phyloP scores from a whole-genome alignment of 1,139 yeast genomes.

The Zhuliangozyma parablackwelliae region DNA sequence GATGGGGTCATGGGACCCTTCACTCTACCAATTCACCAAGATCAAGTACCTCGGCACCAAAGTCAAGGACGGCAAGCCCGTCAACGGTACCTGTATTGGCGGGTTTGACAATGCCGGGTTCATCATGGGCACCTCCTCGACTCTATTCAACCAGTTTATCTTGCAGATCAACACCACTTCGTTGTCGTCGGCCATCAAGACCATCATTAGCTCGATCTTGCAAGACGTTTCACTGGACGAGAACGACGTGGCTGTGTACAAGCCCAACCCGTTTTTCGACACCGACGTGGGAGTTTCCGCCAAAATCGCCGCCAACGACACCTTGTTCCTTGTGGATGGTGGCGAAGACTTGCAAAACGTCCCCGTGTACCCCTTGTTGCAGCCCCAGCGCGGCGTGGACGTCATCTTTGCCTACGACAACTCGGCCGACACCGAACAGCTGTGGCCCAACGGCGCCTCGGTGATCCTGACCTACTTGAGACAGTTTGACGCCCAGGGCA shows the following conservation, averaged over 20 bases:
- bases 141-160: slow-evolving; percentile 74
- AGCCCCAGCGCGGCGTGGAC: slow-evolving; percentile 36
- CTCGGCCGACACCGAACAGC: slow-evolving; percentile 39
- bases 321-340: slow-evolving; percentile 40
- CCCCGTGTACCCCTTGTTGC: slow-evolving; percentile 38
- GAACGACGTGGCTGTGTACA: slow-evolving; percentile 41
- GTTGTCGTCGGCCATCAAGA: slow-evolving; percentile 42
- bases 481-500: slow-evolving; percentile 60
- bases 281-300: slow-evolving; percentile 35
- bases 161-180: slow-evolving; percentile 59
- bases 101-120: slow-evolving; percentile 87
- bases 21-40: slow-evolving; percentile 26
- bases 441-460: slow-evolving; percentile 42
- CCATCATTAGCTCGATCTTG: slow-evolving; percentile 44
- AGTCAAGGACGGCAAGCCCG: slow-evolving; percentile 54
- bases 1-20: slow-evolving; percentile 44
- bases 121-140: slow-evolving; percentile 76
- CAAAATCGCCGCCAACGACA: slow-evolving; percentile 28
- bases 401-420: slow-evolving; percentile 48
- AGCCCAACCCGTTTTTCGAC: slow-evolving; percentile 51
- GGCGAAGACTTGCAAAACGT: slow-evolving; percentile 42
- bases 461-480: slow-evolving; percentile 55
- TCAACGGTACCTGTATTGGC: slow-evolving; percentile 44
- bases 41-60: slow-evolving; percentile 59
- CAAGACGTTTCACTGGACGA: slow-evolving; percentile 39